Evolutionary conservation across 2,329 filamentous ascomycete genomes (phyloP).

Genomic region (Aspergillaceae sp.): DNA sequence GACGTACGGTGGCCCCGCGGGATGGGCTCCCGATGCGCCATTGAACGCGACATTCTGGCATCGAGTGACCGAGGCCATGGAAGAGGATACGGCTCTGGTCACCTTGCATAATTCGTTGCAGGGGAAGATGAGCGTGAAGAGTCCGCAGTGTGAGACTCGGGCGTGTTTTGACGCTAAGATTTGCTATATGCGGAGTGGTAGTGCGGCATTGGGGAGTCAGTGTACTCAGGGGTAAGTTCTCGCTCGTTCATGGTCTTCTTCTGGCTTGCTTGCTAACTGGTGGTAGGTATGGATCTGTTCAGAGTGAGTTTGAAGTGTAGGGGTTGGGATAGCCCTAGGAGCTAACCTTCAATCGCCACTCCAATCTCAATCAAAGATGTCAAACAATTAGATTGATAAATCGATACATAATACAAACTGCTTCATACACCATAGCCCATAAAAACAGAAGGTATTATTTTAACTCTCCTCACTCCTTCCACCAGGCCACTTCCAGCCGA

Average conservation of each 20-base stretch:
- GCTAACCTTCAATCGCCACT: neutral
- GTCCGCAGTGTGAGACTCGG: constrained; percentile 44
- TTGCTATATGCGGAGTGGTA: constrained; percentile 53
- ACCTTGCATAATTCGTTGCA: constrained; percentile 44
- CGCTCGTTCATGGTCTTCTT: neutral
- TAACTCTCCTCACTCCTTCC: neutral
- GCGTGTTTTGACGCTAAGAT: constrained; percentile 48
- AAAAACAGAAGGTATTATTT: neutral
- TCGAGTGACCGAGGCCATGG: constrained; percentile 49
- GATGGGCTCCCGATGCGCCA: constrained; percentile 42
- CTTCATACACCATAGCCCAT: neutral
- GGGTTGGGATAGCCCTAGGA: neutral
- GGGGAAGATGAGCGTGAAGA: constrained; percentile 44
- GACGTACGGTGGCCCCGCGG: constrained; percentile 37
- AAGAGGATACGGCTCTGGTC: constrained; percentile 42
- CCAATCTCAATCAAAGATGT: neutral
- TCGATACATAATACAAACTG: neutral
- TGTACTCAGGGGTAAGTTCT: constrained; percentile 44
- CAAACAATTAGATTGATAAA: neutral
- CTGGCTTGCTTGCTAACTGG: constrained; percentile 4
- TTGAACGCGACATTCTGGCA: constrained; percentile 55
- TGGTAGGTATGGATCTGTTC: constrained; percentile 31
- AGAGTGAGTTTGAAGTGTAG: constrained; percentile 25
- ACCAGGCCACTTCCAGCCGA: neutral
- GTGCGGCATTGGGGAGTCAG: constrained; percentile 41